A percentile compares a stretch with the other conserved stretches of the same genome.
phyloP scores from a whole-genome alignment of 805 yeast genomes.

The Isabelozyma rhagii region DNA sequence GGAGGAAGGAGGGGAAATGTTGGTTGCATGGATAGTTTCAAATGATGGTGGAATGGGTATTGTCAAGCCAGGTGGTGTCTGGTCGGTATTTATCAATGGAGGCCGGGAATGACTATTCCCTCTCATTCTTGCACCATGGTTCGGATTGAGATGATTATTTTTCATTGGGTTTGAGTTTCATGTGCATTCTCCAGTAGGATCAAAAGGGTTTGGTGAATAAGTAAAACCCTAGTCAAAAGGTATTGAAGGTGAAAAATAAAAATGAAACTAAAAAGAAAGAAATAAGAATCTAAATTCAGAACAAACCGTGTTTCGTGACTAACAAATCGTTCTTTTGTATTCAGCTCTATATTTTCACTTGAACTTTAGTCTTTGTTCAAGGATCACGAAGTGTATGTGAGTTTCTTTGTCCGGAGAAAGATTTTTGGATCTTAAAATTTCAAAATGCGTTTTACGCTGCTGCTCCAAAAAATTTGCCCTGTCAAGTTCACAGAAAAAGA shows the following conservation, averaged over 20 bases:
- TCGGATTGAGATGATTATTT: neutral
- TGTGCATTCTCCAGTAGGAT: neutral
- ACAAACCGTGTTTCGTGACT: no score
- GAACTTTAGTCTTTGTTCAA: no score
- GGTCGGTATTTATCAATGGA: neutral
- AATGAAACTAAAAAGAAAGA: no score
- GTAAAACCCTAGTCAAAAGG: no score
- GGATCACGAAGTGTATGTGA: no score
- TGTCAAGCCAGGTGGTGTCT: neutral
- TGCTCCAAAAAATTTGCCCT: neutral
- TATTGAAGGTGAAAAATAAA: no score
- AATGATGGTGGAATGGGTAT: neutral
- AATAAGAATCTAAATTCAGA: no score
- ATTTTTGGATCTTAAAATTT: neutral
- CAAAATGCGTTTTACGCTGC: neutral
- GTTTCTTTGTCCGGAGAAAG: neutral
- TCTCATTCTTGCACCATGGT: neutral
- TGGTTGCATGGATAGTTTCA: constrained; percentile 2
- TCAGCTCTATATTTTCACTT: no score
- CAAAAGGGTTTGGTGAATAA: no score
- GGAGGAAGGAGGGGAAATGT: constrained; percentile 20
- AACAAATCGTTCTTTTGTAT: no score
- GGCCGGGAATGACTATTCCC: neutral
- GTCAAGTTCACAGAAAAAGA: neutral
- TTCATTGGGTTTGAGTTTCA: neutral